A percentile compares a stretch with the other conserved stretches of the same genome.
Evolutionary conservation across 2,329 filamentous ascomycete genomes (phyloP).

Genomic region (Cordyceps farinosa): DNA sequence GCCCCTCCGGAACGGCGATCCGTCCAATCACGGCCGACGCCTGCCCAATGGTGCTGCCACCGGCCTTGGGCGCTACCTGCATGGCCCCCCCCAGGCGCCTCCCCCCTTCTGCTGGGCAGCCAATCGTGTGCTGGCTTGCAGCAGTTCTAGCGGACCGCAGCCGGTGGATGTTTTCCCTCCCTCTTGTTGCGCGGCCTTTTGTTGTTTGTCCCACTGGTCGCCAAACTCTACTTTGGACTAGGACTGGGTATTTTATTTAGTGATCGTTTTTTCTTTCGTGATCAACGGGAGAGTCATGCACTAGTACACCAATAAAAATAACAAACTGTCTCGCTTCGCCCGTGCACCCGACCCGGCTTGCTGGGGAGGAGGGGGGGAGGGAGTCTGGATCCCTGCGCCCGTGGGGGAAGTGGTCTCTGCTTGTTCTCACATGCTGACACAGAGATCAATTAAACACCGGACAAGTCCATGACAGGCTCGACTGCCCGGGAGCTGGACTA

Average conservation of each 20-base stretch:
- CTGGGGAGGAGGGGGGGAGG: too few relatives aligned
- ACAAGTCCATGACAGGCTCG: too few relatives aligned
- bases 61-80: background rate
- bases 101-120: background rate
- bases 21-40: background rate
- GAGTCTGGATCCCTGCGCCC: background rate
- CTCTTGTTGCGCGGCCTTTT: constrained; percentile 3
- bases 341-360: background rate
- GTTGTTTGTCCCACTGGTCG: background rate
- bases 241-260: background rate
- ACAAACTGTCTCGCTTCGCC: constrained; percentile 1
- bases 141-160: background rate
- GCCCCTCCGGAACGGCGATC: background rate
- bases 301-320: background rate
- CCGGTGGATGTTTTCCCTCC: background rate
- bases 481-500: too few relatives aligned
- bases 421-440: constrained; percentile 10
- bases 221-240: too few relatives aligned
- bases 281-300: background rate
- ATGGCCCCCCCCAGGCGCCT: background rate
- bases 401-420: background rate
- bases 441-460: constrained; percentile 4
- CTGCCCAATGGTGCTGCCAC: background rate
- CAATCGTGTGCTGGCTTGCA: background rate
- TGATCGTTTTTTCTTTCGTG: too few relatives aligned